Percentiles rank a stretch among this genome's conserved stretches.
Evolutionary conservation across 2,329 filamentous ascomycete genomes (phyloP).

Genomic region (Aspergillus calidoustus): DNA sequence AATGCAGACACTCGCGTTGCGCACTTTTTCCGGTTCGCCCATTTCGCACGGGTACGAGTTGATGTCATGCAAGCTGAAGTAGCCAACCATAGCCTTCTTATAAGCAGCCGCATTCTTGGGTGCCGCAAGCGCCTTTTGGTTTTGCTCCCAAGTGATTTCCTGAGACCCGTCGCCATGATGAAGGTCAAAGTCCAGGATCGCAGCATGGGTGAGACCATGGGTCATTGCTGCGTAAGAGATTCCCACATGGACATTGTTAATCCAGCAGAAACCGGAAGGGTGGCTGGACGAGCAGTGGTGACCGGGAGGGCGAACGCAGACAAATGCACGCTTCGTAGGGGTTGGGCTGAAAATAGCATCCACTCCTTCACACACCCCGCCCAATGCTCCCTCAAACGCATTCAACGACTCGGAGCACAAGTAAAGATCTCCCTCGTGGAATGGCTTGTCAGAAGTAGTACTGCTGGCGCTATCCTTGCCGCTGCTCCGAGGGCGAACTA

Average conservation of each 20-base stretch:
- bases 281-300: conserved; percentile 91
- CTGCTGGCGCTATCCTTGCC: conserved; percentile 47
- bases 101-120: conserved; percentile 73
- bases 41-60: conserved; percentile 97
- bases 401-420: conserved; percentile 83
- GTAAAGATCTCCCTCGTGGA: conserved; percentile 91
- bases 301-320: conserved; percentile 88
- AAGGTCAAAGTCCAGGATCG: conserved; percentile 89
- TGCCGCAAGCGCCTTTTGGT: conserved; percentile 67
- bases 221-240: conserved; percentile 86
- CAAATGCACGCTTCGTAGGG: conserved; percentile 79
- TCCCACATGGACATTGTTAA: conserved; percentile 97
- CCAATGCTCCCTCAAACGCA: conserved; percentile 87
- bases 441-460: conserved; percentile 48
- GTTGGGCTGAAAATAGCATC: conserved; percentile 74
- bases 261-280: conserved; percentile 96
- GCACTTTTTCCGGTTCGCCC: conserved; percentile 91
- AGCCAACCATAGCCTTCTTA: conserved; percentile 88
- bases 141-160: conserved; percentile 89
- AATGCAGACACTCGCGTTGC: conserved; percentile 90
- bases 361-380: conserved; percentile 90
- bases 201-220: conserved; percentile 89
- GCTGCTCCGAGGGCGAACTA: conserved; percentile 63
- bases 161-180: conserved; percentile 97
- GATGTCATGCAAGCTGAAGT: conserved; percentile 97